phyloP scores from a whole-genome alignment of 345 rosid genomes.

The Jatropha curcas region DNA sequence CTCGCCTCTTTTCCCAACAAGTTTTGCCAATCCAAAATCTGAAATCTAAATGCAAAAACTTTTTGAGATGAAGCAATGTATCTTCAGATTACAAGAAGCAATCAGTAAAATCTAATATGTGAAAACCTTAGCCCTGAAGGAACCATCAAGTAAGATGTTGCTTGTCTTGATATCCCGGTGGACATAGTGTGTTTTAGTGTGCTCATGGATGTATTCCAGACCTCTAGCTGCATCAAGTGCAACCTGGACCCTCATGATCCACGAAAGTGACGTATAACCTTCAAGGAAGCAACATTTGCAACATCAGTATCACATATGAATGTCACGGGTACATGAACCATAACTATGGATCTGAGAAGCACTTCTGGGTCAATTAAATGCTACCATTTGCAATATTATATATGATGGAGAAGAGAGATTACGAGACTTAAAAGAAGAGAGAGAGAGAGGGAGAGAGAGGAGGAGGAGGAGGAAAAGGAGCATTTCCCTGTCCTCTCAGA shows the following conservation, averaged over 20 bases:
- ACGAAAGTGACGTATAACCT: slow-evolving; percentile 86
- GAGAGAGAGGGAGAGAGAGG: too few relatives aligned
- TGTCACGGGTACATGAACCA: slow-evolving; percentile 3
- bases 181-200: slow-evolving; percentile 90
- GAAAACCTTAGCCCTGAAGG: slow-evolving; percentile 86
- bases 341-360: background rate
- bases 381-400: slow-evolving; percentile 1
- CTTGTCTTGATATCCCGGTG: slow-evolving; percentile 96
- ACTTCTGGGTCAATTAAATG: background rate
- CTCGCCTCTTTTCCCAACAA: slow-evolving; percentile 71
- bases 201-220: slow-evolving; percentile 94
- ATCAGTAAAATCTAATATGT: background rate
- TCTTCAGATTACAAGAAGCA: slow-evolving; percentile 4
- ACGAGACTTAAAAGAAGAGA: background rate
- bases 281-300: slow-evolving; percentile 25
- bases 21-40: slow-evolving; percentile 94
- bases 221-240: slow-evolving; percentile 95
- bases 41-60: slow-evolving; percentile 58
- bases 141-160: slow-evolving; percentile 80
- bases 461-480: too few relatives aligned
- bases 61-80: background rate
- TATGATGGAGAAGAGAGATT: background rate
- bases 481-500: too few relatives aligned
- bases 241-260: slow-evolving; percentile 90
- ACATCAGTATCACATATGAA: background rate